phyloP scores from a whole-genome alignment of 768 basidiomycete species.

The Rhizopogon roseolus region DNA sequence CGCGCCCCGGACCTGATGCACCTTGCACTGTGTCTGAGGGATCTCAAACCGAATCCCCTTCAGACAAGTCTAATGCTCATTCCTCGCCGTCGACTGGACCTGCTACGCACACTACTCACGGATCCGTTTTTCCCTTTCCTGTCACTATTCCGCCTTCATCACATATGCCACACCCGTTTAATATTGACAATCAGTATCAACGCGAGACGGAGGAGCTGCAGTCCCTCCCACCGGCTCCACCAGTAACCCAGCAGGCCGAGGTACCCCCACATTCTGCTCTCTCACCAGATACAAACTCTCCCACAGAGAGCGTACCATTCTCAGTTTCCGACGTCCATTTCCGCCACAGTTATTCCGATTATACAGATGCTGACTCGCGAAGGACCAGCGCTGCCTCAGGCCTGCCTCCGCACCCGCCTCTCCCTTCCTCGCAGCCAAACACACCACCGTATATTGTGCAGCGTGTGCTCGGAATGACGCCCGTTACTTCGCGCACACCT shows the following conservation, averaged over 20 bases:
- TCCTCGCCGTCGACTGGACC: constrained; percentile 12
- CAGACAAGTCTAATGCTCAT: constrained; percentile 15
- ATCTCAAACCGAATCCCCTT: constrained; percentile 16
- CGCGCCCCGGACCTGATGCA: constrained; percentile 22
- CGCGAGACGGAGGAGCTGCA: not conserved
- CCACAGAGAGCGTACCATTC: constrained; percentile 52
- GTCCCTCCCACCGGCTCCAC: not conserved
- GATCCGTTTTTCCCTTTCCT: constrained; percentile 39
- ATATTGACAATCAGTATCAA: constrained; percentile 12
- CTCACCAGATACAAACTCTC: constrained; percentile 36
- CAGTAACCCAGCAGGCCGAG: constrained; percentile 22
- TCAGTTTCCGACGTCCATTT: constrained; percentile 53
- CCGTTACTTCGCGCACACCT: constrained; percentile 12
- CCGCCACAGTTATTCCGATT: constrained; percentile 34
- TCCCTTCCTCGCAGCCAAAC: constrained; percentile 25
- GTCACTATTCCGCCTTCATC: constrained; percentile 41
- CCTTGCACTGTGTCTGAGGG: constrained; percentile 27
- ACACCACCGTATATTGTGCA: constrained; percentile 25
- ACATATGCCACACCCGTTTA: constrained; percentile 20
- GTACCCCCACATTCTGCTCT: constrained; percentile 24
- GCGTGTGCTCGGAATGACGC: constrained; percentile 25
- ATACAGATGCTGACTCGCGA: constrained; percentile 24
- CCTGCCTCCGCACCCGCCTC: constrained; percentile 39
- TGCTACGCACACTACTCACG: constrained; percentile 19
- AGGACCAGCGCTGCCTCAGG: constrained; percentile 28